Percentiles rank a stretch among this genome's conserved stretches.
These are phyloP conservation scores for Dalechampia spathulata DNA, from an alignment of 441 rosid species.

Conservation along the genomic window DNA sequence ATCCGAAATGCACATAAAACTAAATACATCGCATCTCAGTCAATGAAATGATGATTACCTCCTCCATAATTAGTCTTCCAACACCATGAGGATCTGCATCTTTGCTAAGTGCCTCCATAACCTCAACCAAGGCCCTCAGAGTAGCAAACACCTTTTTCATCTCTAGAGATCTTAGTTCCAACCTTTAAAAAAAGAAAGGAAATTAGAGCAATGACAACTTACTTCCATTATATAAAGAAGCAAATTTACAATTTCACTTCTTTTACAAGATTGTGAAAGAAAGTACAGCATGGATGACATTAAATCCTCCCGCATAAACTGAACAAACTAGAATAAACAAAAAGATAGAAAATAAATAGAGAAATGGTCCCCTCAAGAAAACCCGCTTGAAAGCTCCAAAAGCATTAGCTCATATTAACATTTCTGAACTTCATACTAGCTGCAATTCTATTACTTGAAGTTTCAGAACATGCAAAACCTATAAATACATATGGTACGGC, in stretches of 20 bases:
- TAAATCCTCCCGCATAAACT: background rate
- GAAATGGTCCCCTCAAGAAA: background rate
- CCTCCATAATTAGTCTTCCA: constrained; percentile 80
- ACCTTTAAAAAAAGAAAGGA: no score
- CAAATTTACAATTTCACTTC: no score
- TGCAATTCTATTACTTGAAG: background rate
- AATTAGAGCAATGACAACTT: no score
- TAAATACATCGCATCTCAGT: background rate
- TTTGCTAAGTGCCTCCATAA: constrained; percentile 85
- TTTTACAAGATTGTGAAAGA: no score
- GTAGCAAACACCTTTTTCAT: constrained; percentile 88
- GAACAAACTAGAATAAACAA: background rate
- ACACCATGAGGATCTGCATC: constrained; percentile 91
- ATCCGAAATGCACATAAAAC: background rate
- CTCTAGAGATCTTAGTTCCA: constrained; percentile 35
- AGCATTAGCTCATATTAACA: background rate
- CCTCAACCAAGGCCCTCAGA: constrained; percentile 82
- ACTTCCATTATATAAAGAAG: no score
- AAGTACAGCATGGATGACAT: background rate
- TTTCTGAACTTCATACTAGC: background rate
- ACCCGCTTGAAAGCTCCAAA: background rate
- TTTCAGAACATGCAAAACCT: background rate
- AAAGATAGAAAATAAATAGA: background rate
- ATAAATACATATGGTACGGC: background rate
- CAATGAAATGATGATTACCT: constrained; percentile 42